A percentile compares a stretch with the other conserved stretches of the same genome.
phyloP scores from a whole-genome alignment of 2,329 filamentous ascomycete species.

The Colletotrichum chrysophilum region DNA sequence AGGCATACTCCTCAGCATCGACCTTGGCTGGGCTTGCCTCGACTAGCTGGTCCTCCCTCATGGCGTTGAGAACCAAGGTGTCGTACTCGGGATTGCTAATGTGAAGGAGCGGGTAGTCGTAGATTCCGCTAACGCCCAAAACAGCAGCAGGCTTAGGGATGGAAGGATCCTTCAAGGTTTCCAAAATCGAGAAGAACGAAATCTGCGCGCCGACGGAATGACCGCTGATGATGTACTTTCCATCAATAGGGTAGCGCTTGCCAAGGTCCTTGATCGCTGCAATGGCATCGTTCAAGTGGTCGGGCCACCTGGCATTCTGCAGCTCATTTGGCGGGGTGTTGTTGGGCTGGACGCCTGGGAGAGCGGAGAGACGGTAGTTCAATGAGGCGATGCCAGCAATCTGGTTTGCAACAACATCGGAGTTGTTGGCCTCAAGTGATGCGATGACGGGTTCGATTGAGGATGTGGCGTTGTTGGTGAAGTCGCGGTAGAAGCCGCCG shows the following conservation, averaged over 20 bases:
- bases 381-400: constrained; percentile 5
- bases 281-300: constrained; percentile 2
- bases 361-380: constrained; percentile 8
- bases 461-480: constrained; percentile 5
- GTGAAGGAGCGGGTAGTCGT: constrained; percentile 63
- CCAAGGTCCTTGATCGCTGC: constrained; percentile 6
- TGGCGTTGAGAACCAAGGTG: constrained; percentile 64
- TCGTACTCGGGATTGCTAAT: constrained; percentile 56
- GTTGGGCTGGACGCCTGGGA: constrained; percentile 10
- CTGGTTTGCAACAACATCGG: background rate
- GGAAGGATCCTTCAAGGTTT: background rate
- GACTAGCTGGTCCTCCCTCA: constrained; percentile 53
- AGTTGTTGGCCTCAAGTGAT: background rate
- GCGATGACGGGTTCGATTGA: background rate
- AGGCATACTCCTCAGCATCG: constrained; percentile 21
- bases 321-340: background rate
- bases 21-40: constrained; percentile 58
- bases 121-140: constrained; percentile 69
- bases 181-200: background rate
- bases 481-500: constrained; percentile 14
- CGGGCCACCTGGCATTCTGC: constrained; percentile 11
- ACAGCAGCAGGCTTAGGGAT: constrained; percentile 49
- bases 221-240: constrained; percentile 2
- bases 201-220: constrained; percentile 18
- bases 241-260: background rate